These are phyloP conservation scores for Elsinoe arachidis DNA, from an alignment of 2,329 filamentous ascomycete species.

Conservation along the genomic window DNA sequence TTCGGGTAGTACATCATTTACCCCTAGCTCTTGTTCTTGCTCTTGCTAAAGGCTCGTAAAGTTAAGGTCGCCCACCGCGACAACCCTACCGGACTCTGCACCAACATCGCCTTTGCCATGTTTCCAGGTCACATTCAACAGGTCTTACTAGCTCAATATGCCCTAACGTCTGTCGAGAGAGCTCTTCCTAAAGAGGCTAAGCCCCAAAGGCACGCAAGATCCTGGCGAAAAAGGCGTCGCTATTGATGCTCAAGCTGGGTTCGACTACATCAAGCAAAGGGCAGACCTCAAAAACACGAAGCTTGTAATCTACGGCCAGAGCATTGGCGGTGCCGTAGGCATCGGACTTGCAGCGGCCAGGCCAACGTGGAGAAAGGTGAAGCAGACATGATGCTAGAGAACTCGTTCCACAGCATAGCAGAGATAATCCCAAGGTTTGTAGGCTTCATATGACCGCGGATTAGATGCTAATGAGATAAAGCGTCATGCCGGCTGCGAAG, in stretches of 20 bases:
- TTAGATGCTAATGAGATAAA: constrained; percentile 27
- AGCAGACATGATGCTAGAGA: constrained; percentile 81
- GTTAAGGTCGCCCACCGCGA: no score
- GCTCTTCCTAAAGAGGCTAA: no score
- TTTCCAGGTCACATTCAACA: no score
- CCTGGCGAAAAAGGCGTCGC: constrained; percentile 82
- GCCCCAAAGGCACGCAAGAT: constrained; percentile 79
- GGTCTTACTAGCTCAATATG: no score
- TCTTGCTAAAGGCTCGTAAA: no score
- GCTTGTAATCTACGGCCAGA: constrained; percentile 86
- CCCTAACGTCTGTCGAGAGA: no score
- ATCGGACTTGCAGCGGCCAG: constrained; percentile 77
- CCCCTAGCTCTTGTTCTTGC: no score
- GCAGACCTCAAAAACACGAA: constrained; percentile 71
- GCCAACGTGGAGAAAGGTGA: constrained; percentile 72
- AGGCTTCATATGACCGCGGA: no score
- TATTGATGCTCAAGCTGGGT: constrained; percentile 82
- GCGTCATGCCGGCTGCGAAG: constrained; percentile 79
- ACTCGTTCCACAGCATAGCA: constrained; percentile 90
- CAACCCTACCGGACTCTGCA: no score
- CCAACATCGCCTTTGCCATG: no score
- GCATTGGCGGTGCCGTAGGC: constrained; percentile 81
- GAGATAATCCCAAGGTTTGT: constrained; percentile 73
- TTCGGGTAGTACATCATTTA: background rate
- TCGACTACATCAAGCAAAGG: constrained; percentile 76